Base-by-base conservation (phyloP, 768 basidiomycete genomes). In the Hemileccinum impolitum region DNA sequence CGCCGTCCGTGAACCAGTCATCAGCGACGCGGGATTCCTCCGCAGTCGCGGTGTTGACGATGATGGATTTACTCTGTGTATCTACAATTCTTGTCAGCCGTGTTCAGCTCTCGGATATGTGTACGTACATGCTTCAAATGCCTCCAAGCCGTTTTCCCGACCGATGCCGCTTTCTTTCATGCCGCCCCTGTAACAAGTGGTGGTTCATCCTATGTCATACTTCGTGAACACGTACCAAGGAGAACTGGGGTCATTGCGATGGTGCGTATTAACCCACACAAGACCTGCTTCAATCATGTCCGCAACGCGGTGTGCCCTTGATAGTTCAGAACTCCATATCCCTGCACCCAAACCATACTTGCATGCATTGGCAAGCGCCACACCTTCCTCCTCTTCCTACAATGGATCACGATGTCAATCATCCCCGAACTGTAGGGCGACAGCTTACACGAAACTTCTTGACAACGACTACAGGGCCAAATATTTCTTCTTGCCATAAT, bases 91-190 rank as follows among this genome's bases (percentile, higher is more conserved):
- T 32, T 32, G 49, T 62, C 25, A 56, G 44, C 14, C 4, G 3
- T 15, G 45, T 26, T 19, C 42, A 18, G 15, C 6, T 26, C 32
- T 39, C 10, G 28, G 35, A 42, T 21, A 37, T 12, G 2, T 38
- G 18, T 19, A 45, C 87, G 51, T 52, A 89, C 89, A 92, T 52
- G 85, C 77, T 63, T 88, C 80, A 43, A 84, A 80, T 14, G 90
- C 88, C 62, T 92, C 90, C 4, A 87, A 49, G 1, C 91, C 91
- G 54, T 94, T 94, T 62, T 94, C 91, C 49, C 91, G 69, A 6
- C 91, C 90, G 45, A 90, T 85, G 2, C 90, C 90, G 58, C 90
- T 92, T 55, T 87, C 85, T 64, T 92, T 91, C 88, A 91, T 88
- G 6, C 90, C 90, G 17, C 90, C 90, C 88, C 87, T 87, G 52